Evolutionary conservation across 257 asterid species (phyloP).

Genomic region (Jacaranda mimosifolia): DNA sequence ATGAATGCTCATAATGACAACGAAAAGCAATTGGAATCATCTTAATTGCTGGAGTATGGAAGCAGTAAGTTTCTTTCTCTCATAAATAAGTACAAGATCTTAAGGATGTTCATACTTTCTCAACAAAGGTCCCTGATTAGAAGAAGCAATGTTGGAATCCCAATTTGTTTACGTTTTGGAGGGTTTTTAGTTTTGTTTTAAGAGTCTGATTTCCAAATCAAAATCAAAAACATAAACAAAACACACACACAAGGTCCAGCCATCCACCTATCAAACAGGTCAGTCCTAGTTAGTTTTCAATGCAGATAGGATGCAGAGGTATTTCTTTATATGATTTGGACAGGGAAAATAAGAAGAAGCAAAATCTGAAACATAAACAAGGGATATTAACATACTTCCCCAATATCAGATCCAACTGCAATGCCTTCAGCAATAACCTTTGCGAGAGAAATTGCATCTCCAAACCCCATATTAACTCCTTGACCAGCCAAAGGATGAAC

Average conservation of each 20-base stretch:
- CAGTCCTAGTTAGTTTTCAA: background rate
- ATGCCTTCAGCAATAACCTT: conserved; percentile 82
- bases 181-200: too few species aligned
- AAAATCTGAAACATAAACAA: background rate
- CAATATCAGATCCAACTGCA: conserved; percentile 93
- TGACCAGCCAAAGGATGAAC: conserved; percentile 99
- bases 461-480: conserved; percentile 99
- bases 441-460: conserved; percentile 80
- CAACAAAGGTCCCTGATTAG: background rate
- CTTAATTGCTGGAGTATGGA: conserved; percentile 2
- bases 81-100: background rate
- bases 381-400: conserved; percentile 68
- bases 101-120: background rate
- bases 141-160: too few species aligned
- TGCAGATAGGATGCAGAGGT: background rate
- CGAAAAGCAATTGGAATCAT: background rate
- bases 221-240: too few species aligned
- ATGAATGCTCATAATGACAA: conserved; percentile 1
- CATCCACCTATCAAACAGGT: background rate
- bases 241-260: too few species aligned
- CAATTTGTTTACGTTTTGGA: too few species aligned
- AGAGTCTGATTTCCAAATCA: background rate
- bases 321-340: background rate
- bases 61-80: too few species aligned
- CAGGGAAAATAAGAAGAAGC: background rate